Base-by-base conservation (phyloP, 345 rosid species). In the Sapria himalayana region DNA sequence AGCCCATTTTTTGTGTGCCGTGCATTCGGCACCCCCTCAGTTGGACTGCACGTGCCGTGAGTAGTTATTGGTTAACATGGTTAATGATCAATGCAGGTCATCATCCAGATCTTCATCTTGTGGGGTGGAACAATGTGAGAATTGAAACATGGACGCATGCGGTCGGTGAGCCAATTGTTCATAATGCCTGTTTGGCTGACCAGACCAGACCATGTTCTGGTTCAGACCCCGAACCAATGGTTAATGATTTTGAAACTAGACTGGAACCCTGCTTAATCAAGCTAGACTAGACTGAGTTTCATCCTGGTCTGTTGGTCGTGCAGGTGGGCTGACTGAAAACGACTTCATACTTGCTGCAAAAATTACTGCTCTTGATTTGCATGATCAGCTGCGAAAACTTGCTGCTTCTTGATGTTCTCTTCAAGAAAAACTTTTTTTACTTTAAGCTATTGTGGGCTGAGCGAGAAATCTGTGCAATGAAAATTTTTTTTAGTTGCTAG, bases 21-120 rank as follows among this genome's bases (percentile, higher is more conserved):
- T n/a, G n/a, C n/a, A n/a, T n/a, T n/a, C n/a, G n/a, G n/a, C n/a
- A n/a, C n/a, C n/a, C n/a, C n/a, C n/a, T n/a, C n/a, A n/a, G n/a
- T n/a, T n/a, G n/a, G n/a, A n/a, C n/a, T n/a, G 15, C 2, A 11
- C 14, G 9, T 36, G 10, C 7, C 4, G 12, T 7, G 14, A 34
- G 9, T 3, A 22, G 33, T 36, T 11, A 36, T 9, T 36, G 4
- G 8, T 32, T 12, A 16, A 19, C 23, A 33, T 16, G 17, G 22
- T 10, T 15, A 14, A 3, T 46, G 22, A 22, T 46, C 42, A 24
- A 29, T 66, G 73, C 72, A 82, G 95, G 93, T 49, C 95, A 89
- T 69, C 98, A 76, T 68, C 98, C 95, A 24, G 92, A 89, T 63
- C 74, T 89, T 58, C 98, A 89, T 72, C 91, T 89, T 42, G 84